Base-by-base conservation (phyloP, 805 yeast genomes). In the Komagataella mondaviorum region DNA sequence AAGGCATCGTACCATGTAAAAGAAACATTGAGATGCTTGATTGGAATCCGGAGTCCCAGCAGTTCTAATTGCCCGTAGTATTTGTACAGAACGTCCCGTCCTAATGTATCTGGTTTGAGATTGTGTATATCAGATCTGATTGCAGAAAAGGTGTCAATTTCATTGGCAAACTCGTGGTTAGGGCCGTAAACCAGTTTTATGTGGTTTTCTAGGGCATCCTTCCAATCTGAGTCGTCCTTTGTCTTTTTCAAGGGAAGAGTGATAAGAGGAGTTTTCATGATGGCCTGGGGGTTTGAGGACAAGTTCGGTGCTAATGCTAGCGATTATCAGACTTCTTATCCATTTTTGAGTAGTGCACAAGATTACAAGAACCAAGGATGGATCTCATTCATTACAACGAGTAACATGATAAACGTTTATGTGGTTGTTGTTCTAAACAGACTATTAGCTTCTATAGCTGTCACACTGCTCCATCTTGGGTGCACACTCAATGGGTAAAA, bases 1-100 rank as follows among this genome's bases (percentile, higher is more conserved):
- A 81, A 86, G 4, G 93, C 83, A 61, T 90, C 96, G 56, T 68
- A 67, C 98, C 98, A 91, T 0, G 79, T 73, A 63, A 90, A 91
- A 51, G 76, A 73, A 8, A 84, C 62, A 52, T 73, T 71, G 53
- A 82, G 73, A n/a, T 75, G 68, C 50, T 71, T 72, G 53, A 81
- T 73, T 1, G 96, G 93, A 18, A 91, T 64, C 51, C 97, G 71
- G 56, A 88, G 66, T 55, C 85, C 89, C 48, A 93, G 67, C 10
- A 88, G 76, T 60, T 90, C 96, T 55, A 93, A 64, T 62, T 84
- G 93, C 14, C 87, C 86, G 60, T 81, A 88, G 64, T 91, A 91
- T 51, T 76, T 75, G 61, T 78, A 81, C 56, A 81, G 73, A 17
- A 81, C 57, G 55, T 76, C 80, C 44, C 80, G 67, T 1, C 83